Evolutionary conservation across 129 eudicot species (phyloP).

Genomic region (Sambucus nigra): DNA sequence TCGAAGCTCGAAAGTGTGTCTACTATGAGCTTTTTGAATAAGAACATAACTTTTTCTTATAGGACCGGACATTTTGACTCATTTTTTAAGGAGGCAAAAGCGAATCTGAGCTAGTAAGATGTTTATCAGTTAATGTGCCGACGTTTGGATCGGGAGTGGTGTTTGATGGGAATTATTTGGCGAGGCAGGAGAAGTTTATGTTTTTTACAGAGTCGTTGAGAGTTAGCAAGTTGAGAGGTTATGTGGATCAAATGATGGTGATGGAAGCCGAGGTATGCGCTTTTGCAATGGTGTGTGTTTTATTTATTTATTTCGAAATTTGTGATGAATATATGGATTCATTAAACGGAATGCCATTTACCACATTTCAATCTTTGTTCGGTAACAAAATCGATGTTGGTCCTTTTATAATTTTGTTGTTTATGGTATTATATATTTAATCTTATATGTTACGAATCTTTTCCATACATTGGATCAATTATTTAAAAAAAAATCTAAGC

Average conservation of each 20-base stretch:
- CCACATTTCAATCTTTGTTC: no score
- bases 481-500: no score
- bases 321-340: no score
- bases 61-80: constrained; percentile 90
- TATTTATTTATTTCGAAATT: no score
- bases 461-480: no score
- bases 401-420: no score
- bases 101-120: constrained; percentile 94
- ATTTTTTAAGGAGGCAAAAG: constrained; percentile 84
- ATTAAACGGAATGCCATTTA: no score
- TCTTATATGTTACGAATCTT: no score
- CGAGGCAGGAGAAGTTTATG: constrained; percentile 87
- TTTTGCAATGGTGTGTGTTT: no score
- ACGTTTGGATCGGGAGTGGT: constrained; percentile 97
- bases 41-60: constrained; percentile 75
- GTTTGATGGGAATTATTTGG: constrained; percentile 75
- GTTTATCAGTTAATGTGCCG: constrained; percentile 93
- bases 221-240: no score
- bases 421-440: no score
- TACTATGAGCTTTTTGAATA: constrained; percentile 55
- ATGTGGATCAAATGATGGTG: constrained; percentile 89
- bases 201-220: constrained; percentile 88
- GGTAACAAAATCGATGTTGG: no score
- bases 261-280: constrained; percentile 73
- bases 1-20: constrained; percentile 84